Evolutionary conservation across 805 yeast species (phyloP).

Genomic region (Scheffersomyces lignosus): DNA sequence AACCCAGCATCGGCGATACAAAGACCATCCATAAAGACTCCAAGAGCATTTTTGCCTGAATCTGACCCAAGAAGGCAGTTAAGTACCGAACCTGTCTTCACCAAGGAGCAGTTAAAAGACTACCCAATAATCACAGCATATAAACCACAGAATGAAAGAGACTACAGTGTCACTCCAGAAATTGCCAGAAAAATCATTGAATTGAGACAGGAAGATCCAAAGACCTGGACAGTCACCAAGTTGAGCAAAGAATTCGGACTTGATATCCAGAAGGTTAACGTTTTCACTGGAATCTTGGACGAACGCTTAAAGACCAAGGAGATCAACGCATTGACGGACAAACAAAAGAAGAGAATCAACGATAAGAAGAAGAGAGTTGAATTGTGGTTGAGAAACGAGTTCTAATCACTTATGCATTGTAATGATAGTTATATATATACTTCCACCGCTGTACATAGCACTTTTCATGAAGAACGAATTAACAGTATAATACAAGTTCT

Average conservation of each 20-base stretch:
- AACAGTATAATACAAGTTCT: too few species aligned
- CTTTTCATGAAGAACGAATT: too few species aligned
- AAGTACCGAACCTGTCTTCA: constrained; percentile 25
- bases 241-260: constrained; percentile 62
- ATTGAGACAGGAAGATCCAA: constrained; percentile 59
- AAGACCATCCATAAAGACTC: constrained; percentile 55
- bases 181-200: constrained; percentile 57
- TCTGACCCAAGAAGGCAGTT: constrained; percentile 56
- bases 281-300: constrained; percentile 41
- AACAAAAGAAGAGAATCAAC: constrained; percentile 44
- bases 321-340: constrained; percentile 45
- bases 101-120: constrained; percentile 33
- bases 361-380: constrained; percentile 61
- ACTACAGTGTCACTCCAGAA: constrained; percentile 56
- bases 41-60: constrained; percentile 65
- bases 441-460: neutral
- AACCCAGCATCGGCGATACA: constrained; percentile 58
- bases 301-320: constrained; percentile 20
- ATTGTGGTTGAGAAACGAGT: constrained; percentile 64
- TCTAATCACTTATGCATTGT: constrained; percentile 12
- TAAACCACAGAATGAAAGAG: constrained; percentile 37
- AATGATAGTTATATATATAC: neutral
- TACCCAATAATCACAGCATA: constrained; percentile 42
- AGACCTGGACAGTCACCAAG: constrained; percentile 58
- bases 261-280: constrained; percentile 36